A percentile compares a stretch with the other conserved stretches of the same genome.
These are phyloP conservation scores for Daldinia vernicosa DNA, from an alignment of 495 filamentous ascomycete genomes.

Conservation along the genomic window DNA sequence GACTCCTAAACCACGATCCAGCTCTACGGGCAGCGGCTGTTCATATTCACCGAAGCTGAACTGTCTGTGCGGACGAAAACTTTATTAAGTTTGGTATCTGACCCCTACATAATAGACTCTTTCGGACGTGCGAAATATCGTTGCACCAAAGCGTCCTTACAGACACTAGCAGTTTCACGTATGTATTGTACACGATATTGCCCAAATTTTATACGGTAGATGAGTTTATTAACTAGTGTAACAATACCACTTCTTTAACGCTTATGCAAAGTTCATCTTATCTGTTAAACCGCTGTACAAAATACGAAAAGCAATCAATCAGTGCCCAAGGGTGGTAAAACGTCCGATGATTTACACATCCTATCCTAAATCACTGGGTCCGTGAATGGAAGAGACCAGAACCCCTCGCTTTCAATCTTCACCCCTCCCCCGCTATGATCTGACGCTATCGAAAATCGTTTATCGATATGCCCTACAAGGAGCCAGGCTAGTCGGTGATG, in stretches of 20 bases:
- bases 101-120: neutral
- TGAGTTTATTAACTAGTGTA: no score
- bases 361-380: neutral
- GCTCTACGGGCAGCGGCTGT: conserved; percentile 2
- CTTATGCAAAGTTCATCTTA: neutral
- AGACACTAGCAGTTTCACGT: neutral
- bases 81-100: conserved; percentile 3
- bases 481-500: conserved; percentile 34
- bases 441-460: conserved; percentile 30
- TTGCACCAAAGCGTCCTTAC: conserved; percentile 25
- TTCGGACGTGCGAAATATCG: conserved; percentile 17
- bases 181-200: no score
- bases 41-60: conserved; percentile 28
- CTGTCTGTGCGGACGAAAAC: conserved; percentile 25
- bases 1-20: conserved; percentile 7
- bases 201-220: no score
- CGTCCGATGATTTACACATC: neutral
- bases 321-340: neutral
- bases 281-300: neutral
- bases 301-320: neutral
- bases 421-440: conserved; percentile 42
- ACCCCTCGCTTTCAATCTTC: conserved; percentile 10
- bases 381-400: neutral
- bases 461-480: conserved; percentile 44
- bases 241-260: neutral